A percentile compares a stretch with the other conserved stretches of the same genome.
Evolutionary conservation across 345 rosid species (phyloP).

Genomic region (Kandelia obovata): DNA sequence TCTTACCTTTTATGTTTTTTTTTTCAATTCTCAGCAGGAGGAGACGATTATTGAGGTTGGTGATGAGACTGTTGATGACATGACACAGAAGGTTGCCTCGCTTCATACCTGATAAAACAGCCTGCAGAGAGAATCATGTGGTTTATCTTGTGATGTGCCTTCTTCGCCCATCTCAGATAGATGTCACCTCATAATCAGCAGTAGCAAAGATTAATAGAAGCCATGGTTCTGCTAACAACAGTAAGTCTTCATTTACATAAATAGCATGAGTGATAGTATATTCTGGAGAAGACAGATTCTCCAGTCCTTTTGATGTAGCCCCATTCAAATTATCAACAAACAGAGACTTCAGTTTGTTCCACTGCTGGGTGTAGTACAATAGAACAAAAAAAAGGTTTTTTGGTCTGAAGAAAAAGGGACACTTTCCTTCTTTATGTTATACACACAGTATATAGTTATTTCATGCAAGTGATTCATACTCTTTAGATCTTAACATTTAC

Average conservation of each 20-base stretch:
- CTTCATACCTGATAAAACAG: conserved; percentile 43
- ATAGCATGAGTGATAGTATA: not conserved
- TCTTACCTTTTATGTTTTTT: not conserved
- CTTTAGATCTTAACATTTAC: no score
- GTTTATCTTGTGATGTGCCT: not conserved
- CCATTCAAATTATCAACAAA: not conserved
- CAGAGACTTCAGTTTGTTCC: not conserved
- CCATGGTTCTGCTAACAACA: not conserved
- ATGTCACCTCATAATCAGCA: no score
- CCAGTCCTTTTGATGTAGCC: not conserved
- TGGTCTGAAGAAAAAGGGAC: not conserved
- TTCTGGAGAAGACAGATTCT: not conserved
- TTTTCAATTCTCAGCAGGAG: conserved; percentile 32
- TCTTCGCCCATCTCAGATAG: not conserved
- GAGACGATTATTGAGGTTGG: conserved; percentile 42
- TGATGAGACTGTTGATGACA: conserved; percentile 44
- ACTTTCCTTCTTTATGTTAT: no score
- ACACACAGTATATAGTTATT: no score
- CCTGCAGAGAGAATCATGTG: conserved; percentile 1
- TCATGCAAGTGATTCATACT: no score
- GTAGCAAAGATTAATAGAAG: no score
- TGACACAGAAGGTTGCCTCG: conserved; percentile 53
- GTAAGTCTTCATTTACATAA: not conserved
- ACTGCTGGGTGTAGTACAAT: not conserved
- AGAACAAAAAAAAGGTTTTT: not conserved